These are phyloP conservation scores for Lotus japonicus DNA, from an alignment of 306 rosid species.

Conservation along the genomic window DNA sequence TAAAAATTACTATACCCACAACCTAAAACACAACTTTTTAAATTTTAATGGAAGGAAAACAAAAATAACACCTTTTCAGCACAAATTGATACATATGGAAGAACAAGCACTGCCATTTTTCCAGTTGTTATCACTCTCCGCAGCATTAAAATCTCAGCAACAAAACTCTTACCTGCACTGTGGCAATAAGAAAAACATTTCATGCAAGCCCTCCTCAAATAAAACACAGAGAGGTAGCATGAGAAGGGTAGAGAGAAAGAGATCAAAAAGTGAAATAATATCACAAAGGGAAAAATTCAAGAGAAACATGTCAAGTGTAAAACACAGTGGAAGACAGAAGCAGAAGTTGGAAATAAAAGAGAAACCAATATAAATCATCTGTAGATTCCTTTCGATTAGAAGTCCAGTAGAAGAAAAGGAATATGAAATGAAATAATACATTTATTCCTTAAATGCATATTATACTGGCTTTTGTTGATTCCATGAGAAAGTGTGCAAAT, in stretches of 20 bases:
- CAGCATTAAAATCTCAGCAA: slow-evolving; percentile 93
- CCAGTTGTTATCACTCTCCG: slow-evolving; percentile 72
- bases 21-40: neutral
- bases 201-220: slow-evolving; percentile 13
- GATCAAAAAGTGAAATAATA: neutral
- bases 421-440: neutral
- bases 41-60: neutral
- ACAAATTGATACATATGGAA: slow-evolving; percentile 95
- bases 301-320: neutral
- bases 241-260: neutral
- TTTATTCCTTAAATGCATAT: neutral
- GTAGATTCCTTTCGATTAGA: neutral
- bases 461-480: neutral
- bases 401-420: neutral
- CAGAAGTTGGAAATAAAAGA: slow-evolving; percentile 8
- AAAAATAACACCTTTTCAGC: slow-evolving; percentile 73
- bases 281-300: neutral
- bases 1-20: slow-evolving; percentile 7
- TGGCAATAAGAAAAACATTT: slow-evolving; percentile 29
- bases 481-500: neutral
- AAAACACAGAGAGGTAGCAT: neutral
- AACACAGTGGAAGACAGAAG: slow-evolving; percentile 2
- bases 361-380: neutral
- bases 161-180: slow-evolving; percentile 99
- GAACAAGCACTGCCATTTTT: slow-evolving; percentile 89